Base-by-base conservation (phyloP, 139 green algal species). In the Dunaliella primolecta region DNA sequence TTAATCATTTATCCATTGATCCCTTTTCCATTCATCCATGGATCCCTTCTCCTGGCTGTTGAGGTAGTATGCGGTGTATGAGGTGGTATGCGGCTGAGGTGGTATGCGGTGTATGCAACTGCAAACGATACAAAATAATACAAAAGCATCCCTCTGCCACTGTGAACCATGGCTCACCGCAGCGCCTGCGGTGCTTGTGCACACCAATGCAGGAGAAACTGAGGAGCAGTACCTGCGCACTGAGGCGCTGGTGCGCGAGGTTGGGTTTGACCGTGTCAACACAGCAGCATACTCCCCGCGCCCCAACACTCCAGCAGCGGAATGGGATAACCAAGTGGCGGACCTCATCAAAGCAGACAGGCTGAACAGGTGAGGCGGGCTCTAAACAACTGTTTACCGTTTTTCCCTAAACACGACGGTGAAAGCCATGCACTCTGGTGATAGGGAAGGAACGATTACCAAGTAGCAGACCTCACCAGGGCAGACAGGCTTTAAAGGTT, bases 201-300 rank as follows among this genome's bases (percentile, higher is more conserved):
- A n/a, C n/a, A n/a, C n/a, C n/a, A 64, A 7, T 15, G 15, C 46
- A 64, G 46, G 94, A 27, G 96, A 98, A 92, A 98, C 94, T 7
- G 96, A 99, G 91, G 96, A 99, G 91, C 95, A 98, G 91, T 99
- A 98, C 86, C 72, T 94, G 83, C 75, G 88, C 36, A 99, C 96
- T 23, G 89, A 98, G 85, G 72, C 56, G 2, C 87, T 99, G 71
- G 94, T 98, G 76, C 85, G 92, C 29, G 93, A 97, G 86, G 89
- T 98, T 1, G 93, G 93, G 37, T 98, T 99, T 89, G 96, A 99
- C 94, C 89, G 93, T 1, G 96, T 99, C 83, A 98, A 98, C 94
- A 99, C 96, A 21, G 95, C 95, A 33, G 95, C 95, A 3, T 98
- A 98, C 90, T 95, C 89, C 7, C 89, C 92, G 21, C 93, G 97